Conservation (phyloP, 129 eudicot species). For the sunflower (Helianthus annuus) region HanXRQr2.0-SUNRISE NC_035433.2:112749393-112749892, state of each 20-base stretch:
- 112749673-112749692: conserved; percentile 44
- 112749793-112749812: conserved; percentile 66
- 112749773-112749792: conserved; percentile 65
- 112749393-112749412: too few relatives aligned
- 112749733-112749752: conserved; percentile 54
- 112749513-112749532: too few relatives aligned
- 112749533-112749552: neutral
- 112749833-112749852: conserved; percentile 57
- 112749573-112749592: conserved; percentile 61
- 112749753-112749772: conserved; percentile 34
- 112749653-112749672: conserved; percentile 51
- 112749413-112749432: too few relatives aligned
- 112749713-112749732: conserved; percentile 72
- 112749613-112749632: conserved; percentile 41
- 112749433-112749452: too few relatives aligned
- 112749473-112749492: too few relatives aligned
- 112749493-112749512: too few relatives aligned
- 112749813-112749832: conserved; percentile 38
- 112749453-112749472: too few relatives aligned
- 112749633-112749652: conserved; percentile 60
- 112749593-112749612: conserved; percentile 49
- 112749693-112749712: conserved; percentile 39
- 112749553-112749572: neutral
- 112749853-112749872: conserved; percentile 91
- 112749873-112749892: conserved; percentile 66